These are phyloP conservation scores for Nissolia schottii DNA, from an alignment of 306 rosid species.

Conservation along the genomic window DNA sequence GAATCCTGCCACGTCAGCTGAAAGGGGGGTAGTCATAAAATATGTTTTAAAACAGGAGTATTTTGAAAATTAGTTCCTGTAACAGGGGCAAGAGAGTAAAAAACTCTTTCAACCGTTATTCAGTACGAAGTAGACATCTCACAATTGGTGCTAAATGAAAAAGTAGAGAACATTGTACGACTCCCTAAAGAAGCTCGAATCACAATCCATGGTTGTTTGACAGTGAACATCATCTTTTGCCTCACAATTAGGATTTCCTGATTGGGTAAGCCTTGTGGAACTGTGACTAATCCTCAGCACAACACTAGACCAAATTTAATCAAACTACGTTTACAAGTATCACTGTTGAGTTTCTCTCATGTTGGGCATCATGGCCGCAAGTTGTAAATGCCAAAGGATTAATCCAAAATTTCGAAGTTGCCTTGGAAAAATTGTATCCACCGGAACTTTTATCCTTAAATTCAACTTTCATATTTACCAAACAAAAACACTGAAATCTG, in stretches of 20 bases:
- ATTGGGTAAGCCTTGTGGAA: background rate
- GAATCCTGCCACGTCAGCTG: too few relatives aligned
- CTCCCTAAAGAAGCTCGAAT: background rate
- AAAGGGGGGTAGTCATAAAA: too few relatives aligned
- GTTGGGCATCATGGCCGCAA: background rate
- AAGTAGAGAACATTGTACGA: background rate
- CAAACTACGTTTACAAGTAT: background rate
- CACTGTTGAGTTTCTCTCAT: background rate
- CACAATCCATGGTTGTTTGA: background rate
- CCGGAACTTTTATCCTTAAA: background rate
- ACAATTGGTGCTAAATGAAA: background rate
- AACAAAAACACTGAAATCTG: background rate
- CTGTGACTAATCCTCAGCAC: too few relatives aligned
- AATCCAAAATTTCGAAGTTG: background rate
- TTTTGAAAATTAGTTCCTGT: too few relatives aligned
- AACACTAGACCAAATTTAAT: background rate
- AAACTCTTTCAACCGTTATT: too few relatives aligned
- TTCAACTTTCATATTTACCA: background rate
- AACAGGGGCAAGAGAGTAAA: too few relatives aligned
- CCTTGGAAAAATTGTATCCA: background rate
- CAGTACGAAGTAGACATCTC: background rate
- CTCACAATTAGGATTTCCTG: too few relatives aligned
- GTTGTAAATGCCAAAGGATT: background rate
- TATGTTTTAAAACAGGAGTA: too few relatives aligned
- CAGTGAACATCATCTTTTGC: too few relatives aligned